Base-by-base conservation (phyloP, 805 yeast species). In the Monosporozyma aerobia region DNA sequence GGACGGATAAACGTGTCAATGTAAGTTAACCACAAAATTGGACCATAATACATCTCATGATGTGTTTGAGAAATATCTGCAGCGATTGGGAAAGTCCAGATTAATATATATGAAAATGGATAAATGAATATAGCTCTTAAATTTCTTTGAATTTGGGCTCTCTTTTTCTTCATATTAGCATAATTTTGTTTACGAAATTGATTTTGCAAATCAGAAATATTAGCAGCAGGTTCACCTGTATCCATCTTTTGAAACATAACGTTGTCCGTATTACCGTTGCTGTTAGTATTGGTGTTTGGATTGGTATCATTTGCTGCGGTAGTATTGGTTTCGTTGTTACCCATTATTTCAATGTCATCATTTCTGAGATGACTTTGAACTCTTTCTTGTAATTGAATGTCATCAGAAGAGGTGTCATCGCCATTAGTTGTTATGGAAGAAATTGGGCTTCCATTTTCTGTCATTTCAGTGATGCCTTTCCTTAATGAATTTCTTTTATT, bases 21-120 rank as follows among this genome's bases (percentile, higher is more conserved):
- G 50, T 80, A 77, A 50, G 79, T 77, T 43, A 87, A 67, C 84
- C 92, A 84, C 54, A 76, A 76, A 8, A 78, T 73, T 2, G 85
- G 80, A 1, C 80, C 78, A 54, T 76, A 73, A 1, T 55, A 45
- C 22, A 75, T 64, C 53, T 78, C 81, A 58, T 75, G 71, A 40
- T 73, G 71, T 58, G 77, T 72, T 60, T 78, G 81, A 9, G 87
- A 74, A 52, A 81, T 73, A 60, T 85, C 86, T 37, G 80, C 73
- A 5, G 83, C 77, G 55, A 87, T 78, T 1, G 97, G 97, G 57
- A 86, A 83, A 22, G 84, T 63, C 97, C 97, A 90, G 47, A 89
- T 68, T 29, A 85, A 73, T 53, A 88, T 74, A 67, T 88, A 90
- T 2, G 95, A 85, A 44, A 85, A 70, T 3, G 97, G 97, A 64